Evolutionary conservation across 2,329 filamentous ascomycete genomes (phyloP), one percentile per base, ranked within the genome.

Genomic region (Aureobasidium namibiae): DNA sequence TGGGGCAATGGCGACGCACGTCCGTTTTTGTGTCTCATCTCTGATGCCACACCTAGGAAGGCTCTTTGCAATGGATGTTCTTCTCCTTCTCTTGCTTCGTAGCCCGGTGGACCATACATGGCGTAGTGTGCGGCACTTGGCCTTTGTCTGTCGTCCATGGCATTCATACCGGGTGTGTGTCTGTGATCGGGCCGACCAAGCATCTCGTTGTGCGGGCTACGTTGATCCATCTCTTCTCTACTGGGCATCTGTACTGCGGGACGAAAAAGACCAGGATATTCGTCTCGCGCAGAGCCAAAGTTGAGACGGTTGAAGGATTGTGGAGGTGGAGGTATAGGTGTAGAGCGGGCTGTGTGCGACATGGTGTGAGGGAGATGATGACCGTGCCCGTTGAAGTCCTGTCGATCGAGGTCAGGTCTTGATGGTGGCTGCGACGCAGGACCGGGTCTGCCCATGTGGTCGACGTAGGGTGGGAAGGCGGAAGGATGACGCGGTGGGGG

Each of bases 1-100:
- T 96, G 92, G 1, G 92, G 92, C 16, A 96, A 77, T 1, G 92
- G 92, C 9, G 92, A 96, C 39, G 90, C 81, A 50, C 92, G 86
- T 1, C 92, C 92, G 64, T 87, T 88, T 56, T 90, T 85, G 68
- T 90, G 91, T 61, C 87, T 86, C 60, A 89, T 86, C 66, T 95
- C 90, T 14, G 78, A 74, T 44, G 82, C 80, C 11, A 95, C 81
- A 3, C 84, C 86, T n/a, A 96, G 77, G 44, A 95, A 78, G 38
- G 82, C 85, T 62, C 88, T 80, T 39, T 67, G 67, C 1, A 84
- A 54, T 6, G 59, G 60, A 16, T 54, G 56, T 49, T 61, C 61
- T 4, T 61, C 61, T 14, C 60, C 60, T 6, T 59, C 53, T 26
- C 61, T 36, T 3, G 33, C 52, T 49, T 61, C 59, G 24, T 56